Evolutionary conservation across 352 stramenopile genomes (phyloP), one percentile per base, ranked within the genome.

Genomic region (Phytophthora pseudosyringae): DNA sequence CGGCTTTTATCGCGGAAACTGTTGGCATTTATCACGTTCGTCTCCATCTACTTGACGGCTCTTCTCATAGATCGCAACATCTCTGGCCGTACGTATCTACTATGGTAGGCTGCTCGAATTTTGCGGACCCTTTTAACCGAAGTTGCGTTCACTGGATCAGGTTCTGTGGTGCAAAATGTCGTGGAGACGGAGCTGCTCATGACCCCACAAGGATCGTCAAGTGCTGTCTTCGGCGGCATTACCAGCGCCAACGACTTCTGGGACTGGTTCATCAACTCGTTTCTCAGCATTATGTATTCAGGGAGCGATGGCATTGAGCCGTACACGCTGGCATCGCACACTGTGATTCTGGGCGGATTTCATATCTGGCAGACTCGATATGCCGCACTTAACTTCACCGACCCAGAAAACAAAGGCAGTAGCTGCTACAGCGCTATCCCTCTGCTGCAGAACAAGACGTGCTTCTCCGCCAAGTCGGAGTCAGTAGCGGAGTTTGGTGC

Each of bases 1-100:
- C 73, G 83, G 6, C 47, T 89, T 11, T 65, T 91, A 4, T 84
- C 80, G 12, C 70, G 83, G 39, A 90, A 91, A 39, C 73, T 91
- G 12, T 69, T 75, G 0, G 67, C 80, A 5, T 91, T 91, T 46
- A 81, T 91, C 31, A 83, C 79, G 0, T 90, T 91, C 46, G 75
- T 89, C 35, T 58, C n/a, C 33, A 72, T 90, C 32, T 91, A 91
- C 64, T 64, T 89, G 36, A 59, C 75, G 0, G 80, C 83, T 25
- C 61, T 91, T 5, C 59, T 91, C 18, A 62, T 91, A 26, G 80
- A 91, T 44, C 78, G 83, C 58, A 90, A 91, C 62, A 89, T 91
- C 40, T 86, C 80, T 21, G 75, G 80, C 25, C 80, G 82, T 89
- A 78, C 32, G 80, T 79, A 21, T 21, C 21, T 21, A 21, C 21